Conservation (phyloP, 495 filamentous ascomycete genomes). For the Daldinia grandis region DNA sequence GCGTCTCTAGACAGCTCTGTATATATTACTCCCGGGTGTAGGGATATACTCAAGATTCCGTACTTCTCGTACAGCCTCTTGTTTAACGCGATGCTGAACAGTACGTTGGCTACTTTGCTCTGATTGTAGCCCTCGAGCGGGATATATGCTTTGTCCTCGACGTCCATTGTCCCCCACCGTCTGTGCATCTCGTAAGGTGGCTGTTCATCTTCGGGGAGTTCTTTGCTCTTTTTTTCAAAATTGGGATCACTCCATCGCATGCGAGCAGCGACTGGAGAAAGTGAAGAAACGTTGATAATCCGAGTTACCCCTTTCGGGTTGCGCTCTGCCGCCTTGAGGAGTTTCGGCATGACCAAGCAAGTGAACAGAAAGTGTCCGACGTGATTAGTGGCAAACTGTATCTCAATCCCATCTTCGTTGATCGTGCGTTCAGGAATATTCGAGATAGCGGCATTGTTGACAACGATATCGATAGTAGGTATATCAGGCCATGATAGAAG, state of each 20-base stretch:
- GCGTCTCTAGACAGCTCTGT: constrained; percentile 47
- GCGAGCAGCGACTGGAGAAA: constrained; percentile 34
- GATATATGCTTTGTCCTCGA: constrained; percentile 50
- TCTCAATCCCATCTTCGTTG: constrained; percentile 56
- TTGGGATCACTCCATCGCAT: constrained; percentile 58
- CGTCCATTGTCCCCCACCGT: constrained; percentile 46
- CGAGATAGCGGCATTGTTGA: constrained; percentile 59
- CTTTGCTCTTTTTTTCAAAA: constrained; percentile 52
- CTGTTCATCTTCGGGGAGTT: constrained; percentile 51
- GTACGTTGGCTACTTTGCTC: constrained; percentile 62
- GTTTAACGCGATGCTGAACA: constrained; percentile 55
- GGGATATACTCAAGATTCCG: constrained; percentile 47
- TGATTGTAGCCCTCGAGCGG: constrained; percentile 56
- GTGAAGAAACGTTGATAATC: constrained; percentile 56
- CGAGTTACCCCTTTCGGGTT: constrained; percentile 50
- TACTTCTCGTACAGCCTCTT: constrained; percentile 46
- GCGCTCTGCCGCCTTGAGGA: constrained; percentile 50
- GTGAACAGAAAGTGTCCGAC: constrained; percentile 65
- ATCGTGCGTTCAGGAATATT: constrained; percentile 42
- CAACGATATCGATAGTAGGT: constrained; percentile 53
- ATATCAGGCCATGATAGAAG: constrained; percentile 52
- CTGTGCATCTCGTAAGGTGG: constrained; percentile 43
- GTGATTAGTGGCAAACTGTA: constrained; percentile 67
- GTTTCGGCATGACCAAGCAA: constrained; percentile 56
- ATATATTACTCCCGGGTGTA: constrained; percentile 55